These are phyloP conservation scores for Ascochyta koolunga DNA, from an alignment of 2,329 filamentous ascomycete genomes.

Conservation along the genomic window DNA sequence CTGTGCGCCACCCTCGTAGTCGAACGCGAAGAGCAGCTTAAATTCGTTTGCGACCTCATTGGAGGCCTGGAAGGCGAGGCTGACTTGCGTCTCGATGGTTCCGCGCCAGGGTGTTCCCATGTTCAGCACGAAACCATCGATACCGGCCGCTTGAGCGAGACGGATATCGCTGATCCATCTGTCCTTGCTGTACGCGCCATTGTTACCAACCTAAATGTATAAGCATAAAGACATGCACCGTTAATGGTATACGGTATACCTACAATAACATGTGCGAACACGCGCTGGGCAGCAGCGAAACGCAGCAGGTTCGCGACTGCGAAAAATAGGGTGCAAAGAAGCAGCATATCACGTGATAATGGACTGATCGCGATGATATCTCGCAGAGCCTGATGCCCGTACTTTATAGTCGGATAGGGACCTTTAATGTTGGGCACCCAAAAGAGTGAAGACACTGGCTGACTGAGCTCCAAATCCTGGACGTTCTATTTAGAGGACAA, in stretches of 20 bases:
- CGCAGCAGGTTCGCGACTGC: slow-evolving; percentile 1
- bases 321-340: not conserved
- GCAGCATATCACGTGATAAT: not conserved
- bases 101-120: slow-evolving; percentile 32
- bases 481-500: no score
- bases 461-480: no score
- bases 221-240: not conserved
- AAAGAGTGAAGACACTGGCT: no score
- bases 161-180: slow-evolving; percentile 21
- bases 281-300: slow-evolving; percentile 8
- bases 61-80: slow-evolving; percentile 33
- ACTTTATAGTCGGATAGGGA: no score
- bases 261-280: slow-evolving; percentile 40
- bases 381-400: no score
- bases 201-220: not conserved
- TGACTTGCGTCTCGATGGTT: slow-evolving; percentile 3
- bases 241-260: slow-evolving; percentile 16
- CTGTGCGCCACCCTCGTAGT: slow-evolving; percentile 14
- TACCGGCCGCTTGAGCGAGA: slow-evolving; percentile 36
- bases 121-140: slow-evolving; percentile 44
- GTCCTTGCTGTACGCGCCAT: slow-evolving; percentile 34
- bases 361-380: not conserved
- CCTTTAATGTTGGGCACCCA: no score
- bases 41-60: slow-evolving; percentile 28
- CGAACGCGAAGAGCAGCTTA: slow-evolving; percentile 38